phyloP scores from a whole-genome alignment of 2,329 filamentous ascomycete genomes.

The Ceratocystis diversiconidia region DNA sequence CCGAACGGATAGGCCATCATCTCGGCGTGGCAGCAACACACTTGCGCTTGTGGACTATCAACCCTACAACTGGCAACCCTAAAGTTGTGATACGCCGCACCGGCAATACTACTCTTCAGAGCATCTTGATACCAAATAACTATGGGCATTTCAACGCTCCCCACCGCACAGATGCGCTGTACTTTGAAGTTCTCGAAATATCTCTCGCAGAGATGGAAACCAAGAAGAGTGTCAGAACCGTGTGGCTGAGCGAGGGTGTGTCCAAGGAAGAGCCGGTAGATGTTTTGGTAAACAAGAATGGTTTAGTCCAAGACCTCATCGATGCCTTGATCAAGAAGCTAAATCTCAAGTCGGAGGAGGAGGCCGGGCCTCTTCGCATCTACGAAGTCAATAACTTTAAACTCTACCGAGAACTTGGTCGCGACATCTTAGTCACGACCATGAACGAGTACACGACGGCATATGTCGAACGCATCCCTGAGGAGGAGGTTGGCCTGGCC shows the following conservation, averaged over 20 bases:
- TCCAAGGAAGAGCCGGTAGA: constrained; percentile 79
- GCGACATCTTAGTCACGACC: constrained; percentile 59
- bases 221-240: constrained; percentile 74
- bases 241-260: constrained; percentile 77
- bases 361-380: constrained; percentile 57
- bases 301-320: constrained; percentile 65
- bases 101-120: constrained; percentile 54
- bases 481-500: constrained; percentile 47
- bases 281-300: constrained; percentile 75
- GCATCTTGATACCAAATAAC: constrained; percentile 64
- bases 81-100: constrained; percentile 64
- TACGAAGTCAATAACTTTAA: constrained; percentile 75
- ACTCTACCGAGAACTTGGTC: constrained; percentile 62
- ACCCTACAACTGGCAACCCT: constrained; percentile 59
- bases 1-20: constrained; percentile 66
- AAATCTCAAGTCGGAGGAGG: constrained; percentile 57
- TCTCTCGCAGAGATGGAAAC: constrained; percentile 85
- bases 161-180: constrained; percentile 65
- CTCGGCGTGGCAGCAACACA: constrained; percentile 70
- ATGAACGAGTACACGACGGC: constrained; percentile 77
- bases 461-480: constrained; percentile 66
- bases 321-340: constrained; percentile 66
- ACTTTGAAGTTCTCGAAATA: constrained; percentile 88
- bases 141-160: constrained; percentile 52
- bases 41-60: constrained; percentile 80